Percentiles rank a stretch among this genome's conserved stretches.
These are phyloP conservation scores for Rhynchosporium agropyri DNA, from an alignment of 2,329 filamentous ascomycete genomes.

Conservation along the genomic window DNA sequence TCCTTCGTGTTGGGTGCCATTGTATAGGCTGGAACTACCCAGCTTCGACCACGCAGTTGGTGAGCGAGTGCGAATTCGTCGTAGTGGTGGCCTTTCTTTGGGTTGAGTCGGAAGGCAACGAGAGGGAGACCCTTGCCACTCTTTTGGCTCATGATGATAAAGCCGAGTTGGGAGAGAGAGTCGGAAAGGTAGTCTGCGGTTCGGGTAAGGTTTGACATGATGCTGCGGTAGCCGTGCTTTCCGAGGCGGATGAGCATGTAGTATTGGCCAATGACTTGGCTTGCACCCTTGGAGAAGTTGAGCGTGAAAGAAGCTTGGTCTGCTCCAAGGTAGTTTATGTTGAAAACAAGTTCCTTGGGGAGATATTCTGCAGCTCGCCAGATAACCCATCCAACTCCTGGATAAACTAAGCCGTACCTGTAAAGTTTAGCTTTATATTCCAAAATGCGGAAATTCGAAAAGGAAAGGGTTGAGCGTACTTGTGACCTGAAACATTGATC, in stretches of 20 bases:
- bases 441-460: not conserved
- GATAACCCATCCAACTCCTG: conserved; percentile 91
- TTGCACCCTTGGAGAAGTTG: conserved; percentile 95
- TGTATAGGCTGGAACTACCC: conserved; percentile 95
- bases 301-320: conserved; percentile 95
- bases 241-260: conserved; percentile 96
- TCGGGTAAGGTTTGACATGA: conserved; percentile 92
- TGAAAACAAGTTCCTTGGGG: conserved; percentile 89
- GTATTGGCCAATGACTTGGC: conserved; percentile 94
- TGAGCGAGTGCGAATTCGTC: conserved; percentile 83
- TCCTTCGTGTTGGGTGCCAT: conserved; percentile 75
- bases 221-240: conserved; percentile 86
- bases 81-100: conserved; percentile 57
- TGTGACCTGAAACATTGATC: conserved; percentile 94
- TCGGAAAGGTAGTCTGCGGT: conserved; percentile 85
- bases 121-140: conserved; percentile 80
- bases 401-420: conserved; percentile 73
- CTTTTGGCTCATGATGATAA: conserved; percentile 84
- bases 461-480: conserved; percentile 55
- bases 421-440: conserved; percentile 14
- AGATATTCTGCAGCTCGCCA: conserved; percentile 84
- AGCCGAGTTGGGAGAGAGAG: conserved; percentile 73
- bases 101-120: conserved; percentile 80
- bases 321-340: conserved; percentile 97
- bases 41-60: conserved; percentile 81